A percentile compares a stretch with the other conserved stretches of the same genome.
These are phyloP conservation scores for Leucosporidium yakuticum DNA, from an alignment of 768 basidiomycete species.

Conservation along the genomic window DNA sequence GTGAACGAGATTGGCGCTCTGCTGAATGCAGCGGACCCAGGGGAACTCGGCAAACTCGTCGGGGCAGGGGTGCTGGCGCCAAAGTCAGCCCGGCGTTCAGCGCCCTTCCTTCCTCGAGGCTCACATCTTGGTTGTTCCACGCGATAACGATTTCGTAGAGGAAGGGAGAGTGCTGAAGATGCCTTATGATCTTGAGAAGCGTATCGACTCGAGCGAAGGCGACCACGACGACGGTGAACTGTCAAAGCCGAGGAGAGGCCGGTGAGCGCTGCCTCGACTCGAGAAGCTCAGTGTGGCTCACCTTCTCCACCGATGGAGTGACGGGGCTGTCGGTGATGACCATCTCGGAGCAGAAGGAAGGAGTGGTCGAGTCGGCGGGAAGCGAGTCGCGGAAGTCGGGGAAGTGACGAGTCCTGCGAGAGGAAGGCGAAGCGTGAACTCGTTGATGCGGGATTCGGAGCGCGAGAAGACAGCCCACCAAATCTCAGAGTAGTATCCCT, in stretches of 20 bases:
- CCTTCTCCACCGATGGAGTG: not conserved
- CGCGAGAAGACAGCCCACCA: not conserved
- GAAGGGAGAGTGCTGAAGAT: conserved; percentile 1
- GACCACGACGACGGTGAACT: conserved; percentile 16
- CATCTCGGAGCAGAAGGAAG: not conserved
- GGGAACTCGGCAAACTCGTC: not conserved
- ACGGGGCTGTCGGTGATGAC: not conserved
- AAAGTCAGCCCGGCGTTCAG: too few species aligned
- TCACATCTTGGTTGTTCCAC: conserved; percentile 5
- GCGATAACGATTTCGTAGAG: conserved; percentile 4
- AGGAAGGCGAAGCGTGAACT: not conserved
- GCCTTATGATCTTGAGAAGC: conserved; percentile 4
- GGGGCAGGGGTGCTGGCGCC: not conserved
- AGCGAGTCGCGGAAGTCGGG: not conserved
- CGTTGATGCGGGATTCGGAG: not conserved
- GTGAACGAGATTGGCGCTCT: not conserved
- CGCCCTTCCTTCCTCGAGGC: not conserved
- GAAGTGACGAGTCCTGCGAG: not conserved
- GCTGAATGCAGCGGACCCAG: conserved; percentile 2
- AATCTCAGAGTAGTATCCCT: conserved; percentile 11
- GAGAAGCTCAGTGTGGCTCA: not conserved
- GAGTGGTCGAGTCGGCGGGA: too few species aligned
- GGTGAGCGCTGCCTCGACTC: not conserved
- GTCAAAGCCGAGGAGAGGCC: too few species aligned
- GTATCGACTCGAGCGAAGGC: not conserved